These are phyloP conservation scores for Withania somnifera DNA, from an alignment of 305 asterid species.

Conservation along the genomic window DNA sequence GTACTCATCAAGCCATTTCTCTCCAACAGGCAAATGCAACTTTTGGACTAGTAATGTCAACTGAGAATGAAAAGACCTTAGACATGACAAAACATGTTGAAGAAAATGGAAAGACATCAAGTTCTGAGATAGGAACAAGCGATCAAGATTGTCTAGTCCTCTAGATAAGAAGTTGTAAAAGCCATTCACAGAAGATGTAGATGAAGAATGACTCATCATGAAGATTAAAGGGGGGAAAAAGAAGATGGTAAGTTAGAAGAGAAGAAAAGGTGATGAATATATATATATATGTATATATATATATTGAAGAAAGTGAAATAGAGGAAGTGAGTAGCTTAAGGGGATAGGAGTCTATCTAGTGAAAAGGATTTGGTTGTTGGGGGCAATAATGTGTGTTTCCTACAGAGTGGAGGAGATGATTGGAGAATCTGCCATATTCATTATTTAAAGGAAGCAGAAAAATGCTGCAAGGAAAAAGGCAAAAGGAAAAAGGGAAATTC, in stretches of 20 bases:
- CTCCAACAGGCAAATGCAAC: slow-evolving; percentile 61
- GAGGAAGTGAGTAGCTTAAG: slow-evolving; percentile 10
- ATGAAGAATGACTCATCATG: slow-evolving; percentile 60
- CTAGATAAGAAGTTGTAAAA: slow-evolving; percentile 46
- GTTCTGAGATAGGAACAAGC: slow-evolving; percentile 38
- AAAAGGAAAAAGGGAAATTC: slow-evolving; percentile 8
- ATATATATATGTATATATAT: not conserved
- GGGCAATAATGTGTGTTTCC: slow-evolving; percentile 58
- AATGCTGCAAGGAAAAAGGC: slow-evolving; percentile 4
- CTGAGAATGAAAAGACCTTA: slow-evolving; percentile 59
- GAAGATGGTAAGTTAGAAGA: not conserved
- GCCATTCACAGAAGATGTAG: slow-evolving; percentile 46
- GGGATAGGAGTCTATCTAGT: slow-evolving; percentile 25
- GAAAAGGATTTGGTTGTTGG: slow-evolving; percentile 41
- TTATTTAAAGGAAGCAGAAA: slow-evolving; percentile 27
- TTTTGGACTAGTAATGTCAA: slow-evolving; percentile 46
- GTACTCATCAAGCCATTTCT: slow-evolving; percentile 85
- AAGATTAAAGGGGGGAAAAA: not conserved
- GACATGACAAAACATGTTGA: slow-evolving; percentile 51
- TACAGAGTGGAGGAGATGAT: slow-evolving; percentile 65
- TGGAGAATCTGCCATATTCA: slow-evolving; percentile 50
- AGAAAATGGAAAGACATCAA: slow-evolving; percentile 65
- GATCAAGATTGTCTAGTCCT: slow-evolving; percentile 57
- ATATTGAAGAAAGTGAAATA: no score
- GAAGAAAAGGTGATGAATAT: slow-evolving; percentile 4